phyloP scores from a whole-genome alignment of 768 basidiomycete species.

The Agrocybe chaxingu region DNA sequence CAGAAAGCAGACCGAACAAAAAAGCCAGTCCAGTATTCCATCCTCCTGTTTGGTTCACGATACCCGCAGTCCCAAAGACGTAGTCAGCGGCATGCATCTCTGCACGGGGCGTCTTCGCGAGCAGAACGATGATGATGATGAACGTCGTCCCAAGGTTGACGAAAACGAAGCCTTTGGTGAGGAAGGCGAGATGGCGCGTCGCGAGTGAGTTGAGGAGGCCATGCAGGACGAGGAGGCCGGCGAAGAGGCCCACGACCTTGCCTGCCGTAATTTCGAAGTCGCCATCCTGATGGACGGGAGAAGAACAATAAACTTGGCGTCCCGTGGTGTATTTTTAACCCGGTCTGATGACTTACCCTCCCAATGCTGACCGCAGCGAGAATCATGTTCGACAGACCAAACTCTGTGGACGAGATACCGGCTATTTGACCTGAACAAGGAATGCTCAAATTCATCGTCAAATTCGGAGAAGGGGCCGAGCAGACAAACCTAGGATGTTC shows the following conservation, averaged over 20 bases:
- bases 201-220: constrained; percentile 75
- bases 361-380: constrained; percentile 70
- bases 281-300: constrained; percentile 37
- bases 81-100: constrained; percentile 82
- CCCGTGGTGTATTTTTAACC: not conserved
- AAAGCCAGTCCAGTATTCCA: constrained; percentile 80
- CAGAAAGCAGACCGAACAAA: constrained; percentile 79
- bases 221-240: constrained; percentile 72
- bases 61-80: constrained; percentile 73
- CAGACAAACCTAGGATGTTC: constrained; percentile 62
- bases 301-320: not conserved
- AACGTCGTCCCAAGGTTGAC: constrained; percentile 81
- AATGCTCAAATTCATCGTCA: constrained; percentile 1
- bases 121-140: constrained; percentile 81
- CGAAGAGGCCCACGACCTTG: constrained; percentile 77
- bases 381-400: constrained; percentile 77
- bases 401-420: constrained; percentile 83
- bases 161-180: constrained; percentile 81
- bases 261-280: constrained; percentile 61
- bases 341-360: constrained; percentile 29
- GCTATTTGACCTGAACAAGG: constrained; percentile 64
- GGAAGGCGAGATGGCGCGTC: constrained; percentile 68
- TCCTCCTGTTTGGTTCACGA: constrained; percentile 78
- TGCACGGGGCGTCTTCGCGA: constrained; percentile 66
- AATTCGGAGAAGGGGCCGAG: not conserved